These are phyloP conservation scores for Nakazawaea ambrosiae DNA, from an alignment of 805 yeast genomes.

Conservation along the genomic window DNA sequence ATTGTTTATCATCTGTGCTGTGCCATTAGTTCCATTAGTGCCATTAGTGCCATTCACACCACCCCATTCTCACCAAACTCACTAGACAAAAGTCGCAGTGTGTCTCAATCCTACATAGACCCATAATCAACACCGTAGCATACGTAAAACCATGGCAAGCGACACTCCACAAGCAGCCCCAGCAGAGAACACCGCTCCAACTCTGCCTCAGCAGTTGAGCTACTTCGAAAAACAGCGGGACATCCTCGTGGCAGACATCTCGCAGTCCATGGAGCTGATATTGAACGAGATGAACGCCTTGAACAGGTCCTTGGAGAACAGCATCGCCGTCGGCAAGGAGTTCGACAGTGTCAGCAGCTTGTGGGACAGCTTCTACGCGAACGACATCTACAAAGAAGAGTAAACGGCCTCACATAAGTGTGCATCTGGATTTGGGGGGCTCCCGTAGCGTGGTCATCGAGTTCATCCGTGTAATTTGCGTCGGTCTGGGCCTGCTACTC, in stretches of 20 bases:
- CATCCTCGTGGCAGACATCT: constrained; percentile 47
- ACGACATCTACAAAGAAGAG: neutral
- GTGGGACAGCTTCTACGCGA: constrained; percentile 66
- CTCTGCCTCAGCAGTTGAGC: neutral
- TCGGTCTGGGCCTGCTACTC: neutral
- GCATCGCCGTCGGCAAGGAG: constrained; percentile 68
- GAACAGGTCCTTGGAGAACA: constrained; percentile 60
- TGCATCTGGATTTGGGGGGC: neutral
- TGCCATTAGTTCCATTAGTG: too few relatives aligned
- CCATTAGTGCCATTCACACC: too few relatives aligned
- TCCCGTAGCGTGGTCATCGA: neutral
- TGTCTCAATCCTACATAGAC: too few relatives aligned
- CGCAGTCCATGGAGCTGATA: constrained; percentile 55
- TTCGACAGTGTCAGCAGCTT: constrained; percentile 64
- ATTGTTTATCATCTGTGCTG: too few relatives aligned
- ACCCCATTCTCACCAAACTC: too few relatives aligned
- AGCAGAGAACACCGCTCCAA: too few relatives aligned
- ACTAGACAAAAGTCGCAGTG: too few relatives aligned
- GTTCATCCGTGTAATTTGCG: neutral
- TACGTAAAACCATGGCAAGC: too few relatives aligned
- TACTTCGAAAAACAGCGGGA: constrained; percentile 58
- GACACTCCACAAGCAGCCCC: too few relatives aligned
- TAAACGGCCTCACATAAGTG: neutral
- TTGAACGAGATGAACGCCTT: constrained; percentile 56
- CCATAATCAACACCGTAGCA: too few relatives aligned